Base-by-base conservation (phyloP, 371 early-diverging fungal genomes). In the Lichtheimia hyalospora region DNA sequence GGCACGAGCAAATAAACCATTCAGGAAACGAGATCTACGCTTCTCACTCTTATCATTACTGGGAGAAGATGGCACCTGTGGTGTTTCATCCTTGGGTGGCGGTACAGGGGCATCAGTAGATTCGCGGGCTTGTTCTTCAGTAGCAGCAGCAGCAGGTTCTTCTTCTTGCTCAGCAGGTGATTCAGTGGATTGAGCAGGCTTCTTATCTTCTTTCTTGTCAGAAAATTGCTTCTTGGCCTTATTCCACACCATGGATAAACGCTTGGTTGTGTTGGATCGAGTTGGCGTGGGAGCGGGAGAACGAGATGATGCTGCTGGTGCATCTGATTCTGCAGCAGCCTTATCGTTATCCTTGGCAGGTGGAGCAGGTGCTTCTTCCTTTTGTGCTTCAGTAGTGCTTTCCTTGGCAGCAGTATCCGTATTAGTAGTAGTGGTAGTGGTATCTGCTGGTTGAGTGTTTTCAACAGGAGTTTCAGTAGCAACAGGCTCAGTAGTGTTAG, bases 211-310 rank as follows among this genome's bases (percentile, higher is more conserved):
- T 18, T 58, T 64, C 54, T 58, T 54, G 48, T 64, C 60, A 23
- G 69, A 60, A 23, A 69, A 62, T 39, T 61, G 61, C 44, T 62
- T 61, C 60, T 64, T 69, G 46, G 69, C 69, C 65, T 69, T 69
- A 54, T 59, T 62, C 34, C 61, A 54, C 46, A 65, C 58, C 15
- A 52, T 14, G 3, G 69, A 69, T 13, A 69, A 43, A 34, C 69
- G 69, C 52, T 65, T 69, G 49, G 69, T 54, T 27, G 67, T 62
- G 57, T 48, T 61, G n/a, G 69, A 69, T 53, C 65, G 49, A n/a
- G 69, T 60, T 41, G 64, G 57, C 15, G 53, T 34, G 41, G 68
- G 63, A 14, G 60, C 43, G 42, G 68, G 68, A 6, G 54, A 25
- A 18, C 44, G 52, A 51, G 56, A 52, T 18, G 44, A 18, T n/a